These are phyloP conservation scores for Anisodus acutangulus DNA, from an alignment of 257 asterid genomes.

Conservation along the genomic window DNA sequence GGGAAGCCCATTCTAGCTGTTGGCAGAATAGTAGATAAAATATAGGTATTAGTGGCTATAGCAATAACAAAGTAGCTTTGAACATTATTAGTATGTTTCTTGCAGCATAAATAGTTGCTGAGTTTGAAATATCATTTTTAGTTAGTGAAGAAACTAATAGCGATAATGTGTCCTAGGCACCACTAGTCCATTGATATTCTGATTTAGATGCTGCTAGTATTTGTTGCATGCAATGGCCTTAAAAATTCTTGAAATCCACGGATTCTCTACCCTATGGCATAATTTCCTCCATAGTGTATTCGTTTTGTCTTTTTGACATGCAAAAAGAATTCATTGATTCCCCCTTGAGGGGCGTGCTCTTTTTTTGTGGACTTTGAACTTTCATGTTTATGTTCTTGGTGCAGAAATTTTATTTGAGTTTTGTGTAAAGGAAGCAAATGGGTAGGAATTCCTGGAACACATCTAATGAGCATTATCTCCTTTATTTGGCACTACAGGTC, in stretches of 20 bases:
- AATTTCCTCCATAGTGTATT: not conserved
- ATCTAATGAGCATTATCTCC: constrained; percentile 8
- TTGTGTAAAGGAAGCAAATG: no score
- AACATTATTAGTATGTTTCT: not conserved
- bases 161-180: constrained; percentile 6
- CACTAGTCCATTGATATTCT: not conserved
- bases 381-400: not conserved
- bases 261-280: not conserved
- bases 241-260: not conserved
- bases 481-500: constrained; percentile 47
- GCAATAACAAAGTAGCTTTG: constrained; percentile 3
- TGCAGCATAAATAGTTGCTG: not conserved
- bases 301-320: constrained; percentile 14
- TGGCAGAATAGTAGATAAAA: constrained; percentile 5
- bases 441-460: not conserved
- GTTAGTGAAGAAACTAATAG: constrained; percentile 1
- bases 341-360: not conserved
- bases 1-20: constrained; percentile 16
- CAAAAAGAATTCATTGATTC: not conserved
- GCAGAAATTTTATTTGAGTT: not conserved
- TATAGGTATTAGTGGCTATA: not conserved
- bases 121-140: not conserved
- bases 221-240: not conserved
- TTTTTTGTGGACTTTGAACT: constrained; percentile 17
- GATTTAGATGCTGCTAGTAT: not conserved